Evolutionary conservation across 2,329 filamentous ascomycete genomes (phyloP), one percentile per base, ranked within the genome.

Genomic region (Colletotrichum chlorophyti): DNA sequence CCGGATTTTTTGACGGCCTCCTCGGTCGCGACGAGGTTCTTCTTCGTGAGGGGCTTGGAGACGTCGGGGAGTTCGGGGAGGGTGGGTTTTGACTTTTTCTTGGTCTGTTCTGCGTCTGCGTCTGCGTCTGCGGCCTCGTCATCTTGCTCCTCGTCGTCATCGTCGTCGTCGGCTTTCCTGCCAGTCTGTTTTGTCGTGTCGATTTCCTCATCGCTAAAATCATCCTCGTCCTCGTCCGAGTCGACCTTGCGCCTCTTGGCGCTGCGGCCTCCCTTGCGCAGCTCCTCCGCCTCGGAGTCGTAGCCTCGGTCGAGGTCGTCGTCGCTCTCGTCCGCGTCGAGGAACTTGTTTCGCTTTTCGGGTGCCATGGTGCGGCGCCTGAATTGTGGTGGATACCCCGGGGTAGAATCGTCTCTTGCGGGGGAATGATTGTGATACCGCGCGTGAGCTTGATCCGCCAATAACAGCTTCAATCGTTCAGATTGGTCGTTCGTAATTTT

Each of bases 271-370:
- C 87, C 88, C 72, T 90, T 90, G 67, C 81, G 84, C 60, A 91
- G 69, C 61, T 91, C 86, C 41, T 87, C 83, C 23, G 70, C 76
- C 19, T 90, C 89, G 0, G 89, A 92, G 62, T 90, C 79, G 70
- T 90, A 91, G 54, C 82, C 85, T 46, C 78, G 74, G 62, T 76
- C 75, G 32, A 79, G 78, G 41, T 87, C 84, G 31, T 86, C 83
- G 17, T 86, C 83, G 67, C 85, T 88, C 15, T 85, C 80, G 15
- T 76, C 76, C 9, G 76, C 78, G 62, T 88, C 85, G 26, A 93
- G 82, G 66, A 89, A 93, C 49, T 90, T 83, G 71, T 92, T 92
- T 65, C 83, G 83, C 69, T 89, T 91, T 68, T 88, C 83, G 35
- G 84, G 78, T 1, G 87, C 74, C 89, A 93, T 92, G 31, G 4